These are phyloP conservation scores for Hemisphaericaspora xylanilytica DNA, from an alignment of 1,139 yeast genomes.

Conservation along the genomic window DNA sequence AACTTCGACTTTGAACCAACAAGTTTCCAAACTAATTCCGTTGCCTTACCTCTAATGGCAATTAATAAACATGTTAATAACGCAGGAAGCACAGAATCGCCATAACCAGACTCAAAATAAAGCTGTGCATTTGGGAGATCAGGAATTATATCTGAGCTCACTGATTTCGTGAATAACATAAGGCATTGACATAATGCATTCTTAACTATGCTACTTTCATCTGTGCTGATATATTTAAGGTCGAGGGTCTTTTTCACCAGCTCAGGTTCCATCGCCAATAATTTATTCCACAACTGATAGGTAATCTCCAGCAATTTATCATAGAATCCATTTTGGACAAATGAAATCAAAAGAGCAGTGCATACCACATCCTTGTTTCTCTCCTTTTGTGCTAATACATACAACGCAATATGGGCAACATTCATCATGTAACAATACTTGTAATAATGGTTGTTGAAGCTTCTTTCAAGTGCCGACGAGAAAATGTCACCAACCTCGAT, in stretches of 20 bases:
- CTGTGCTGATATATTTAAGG: constrained; percentile 36
- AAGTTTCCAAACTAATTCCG: constrained; percentile 32
- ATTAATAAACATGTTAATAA: constrained; percentile 34
- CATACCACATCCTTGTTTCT: constrained; percentile 31
- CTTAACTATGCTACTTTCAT: constrained; percentile 36
- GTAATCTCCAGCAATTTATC: constrained; percentile 23
- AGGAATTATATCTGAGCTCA: constrained; percentile 25
- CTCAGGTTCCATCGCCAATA: constrained; percentile 19
- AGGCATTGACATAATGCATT: constrained; percentile 42
- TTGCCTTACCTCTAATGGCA: constrained; percentile 39
- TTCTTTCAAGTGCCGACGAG: constrained; percentile 23
- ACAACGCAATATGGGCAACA: constrained; percentile 28
- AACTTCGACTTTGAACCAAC: constrained; percentile 22
- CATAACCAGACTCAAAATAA: constrained; percentile 26
- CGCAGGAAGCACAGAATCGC: constrained; percentile 19
- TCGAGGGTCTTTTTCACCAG: constrained; percentile 28
- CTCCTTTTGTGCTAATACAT: constrained; percentile 28
- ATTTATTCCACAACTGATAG: constrained; percentile 20
- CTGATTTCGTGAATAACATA: constrained; percentile 40
- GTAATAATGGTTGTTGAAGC: constrained; percentile 19
- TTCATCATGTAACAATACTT: constrained; percentile 29
- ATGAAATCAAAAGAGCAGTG: constrained; percentile 46
- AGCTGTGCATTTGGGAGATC: constrained; percentile 24
- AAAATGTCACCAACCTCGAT: constrained; percentile 34
- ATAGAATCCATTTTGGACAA: constrained; percentile 49